A percentile compares a stretch with the other conserved stretches of the same genome.
Evolutionary conservation across 2,329 filamentous ascomycete genomes (phyloP).

Genomic region (Blumeriella jaapii): DNA sequence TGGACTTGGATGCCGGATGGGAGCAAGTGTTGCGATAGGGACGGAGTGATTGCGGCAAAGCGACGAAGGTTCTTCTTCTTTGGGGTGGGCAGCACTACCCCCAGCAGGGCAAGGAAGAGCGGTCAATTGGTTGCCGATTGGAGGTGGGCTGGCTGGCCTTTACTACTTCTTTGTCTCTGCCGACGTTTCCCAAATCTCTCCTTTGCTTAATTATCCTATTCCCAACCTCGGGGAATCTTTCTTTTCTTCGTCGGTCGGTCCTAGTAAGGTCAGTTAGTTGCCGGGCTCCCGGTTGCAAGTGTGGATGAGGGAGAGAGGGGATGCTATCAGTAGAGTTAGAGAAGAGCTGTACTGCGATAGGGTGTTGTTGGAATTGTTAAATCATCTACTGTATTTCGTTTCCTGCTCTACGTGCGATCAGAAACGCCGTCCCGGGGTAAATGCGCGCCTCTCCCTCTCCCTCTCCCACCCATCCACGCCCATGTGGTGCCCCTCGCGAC

Average conservation of each 20-base stretch:
- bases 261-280: too few relatives aligned
- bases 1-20: slow-evolving; percentile 14
- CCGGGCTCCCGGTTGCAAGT: too few relatives aligned
- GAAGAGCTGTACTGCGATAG: too few relatives aligned
- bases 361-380: slow-evolving; percentile 7
- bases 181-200: slow-evolving; percentile 25
- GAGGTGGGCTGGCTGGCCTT: slow-evolving; percentile 21
- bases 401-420: slow-evolving; percentile 6
- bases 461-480: too few relatives aligned
- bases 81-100: too few relatives aligned
- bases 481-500: too few relatives aligned
- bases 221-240: slow-evolving; percentile 25
- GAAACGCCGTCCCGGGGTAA: neutral
- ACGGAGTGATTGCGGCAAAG: slow-evolving; percentile 27
- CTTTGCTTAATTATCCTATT: slow-evolving; percentile 29
- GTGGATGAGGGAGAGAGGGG: too few relatives aligned
- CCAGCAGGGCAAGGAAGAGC: slow-evolving; percentile 23
- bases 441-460: too few relatives aligned
- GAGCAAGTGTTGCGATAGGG: too few relatives aligned
- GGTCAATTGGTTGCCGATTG: slow-evolving; percentile 21
- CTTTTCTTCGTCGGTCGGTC: too few relatives aligned
- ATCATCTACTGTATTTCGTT: neutral
- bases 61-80: slow-evolving; percentile 13
- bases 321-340: too few relatives aligned
- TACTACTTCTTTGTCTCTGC: slow-evolving; percentile 20